Conservation (phyloP, 345 rosid species). For the Tarenaya hassleriana region DNA sequence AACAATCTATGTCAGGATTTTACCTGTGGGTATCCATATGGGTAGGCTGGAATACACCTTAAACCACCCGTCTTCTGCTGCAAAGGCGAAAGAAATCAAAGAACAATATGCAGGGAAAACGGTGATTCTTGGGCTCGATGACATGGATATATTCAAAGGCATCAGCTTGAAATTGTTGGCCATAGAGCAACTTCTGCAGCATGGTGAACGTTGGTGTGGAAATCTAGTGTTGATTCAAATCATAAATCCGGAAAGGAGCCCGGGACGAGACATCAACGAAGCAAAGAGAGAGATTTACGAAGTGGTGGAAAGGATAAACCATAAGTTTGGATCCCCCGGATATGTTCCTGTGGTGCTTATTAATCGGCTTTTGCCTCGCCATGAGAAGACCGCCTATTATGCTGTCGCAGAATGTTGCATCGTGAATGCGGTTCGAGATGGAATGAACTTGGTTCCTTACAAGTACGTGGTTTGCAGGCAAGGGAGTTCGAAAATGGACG, state of each 20-base stretch:
- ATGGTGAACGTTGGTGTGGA: conserved; percentile 47
- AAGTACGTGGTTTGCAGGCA: conserved; percentile 73
- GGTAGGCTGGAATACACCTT: conserved; percentile 65
- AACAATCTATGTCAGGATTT: conserved; percentile 60
- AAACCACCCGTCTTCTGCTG: conserved; percentile 53
- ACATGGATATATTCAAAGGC: conserved; percentile 84
- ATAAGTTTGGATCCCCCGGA: conserved; percentile 43
- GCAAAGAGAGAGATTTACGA: conserved; percentile 60
- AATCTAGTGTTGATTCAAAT: conserved; percentile 70
- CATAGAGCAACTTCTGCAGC: conserved; percentile 61
- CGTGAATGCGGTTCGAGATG: conserved; percentile 81
- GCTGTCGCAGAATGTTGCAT: conserved; percentile 73
- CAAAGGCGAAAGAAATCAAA: conserved; percentile 52
- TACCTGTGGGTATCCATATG: conserved; percentile 72
- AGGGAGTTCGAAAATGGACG: conserved; percentile 56
- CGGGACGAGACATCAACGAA: conserved; percentile 68
- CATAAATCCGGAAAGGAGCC: conserved; percentile 69
- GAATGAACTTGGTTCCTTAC: conserved; percentile 80
- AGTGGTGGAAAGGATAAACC: conserved; percentile 56
- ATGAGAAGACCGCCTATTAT: conserved; percentile 77
- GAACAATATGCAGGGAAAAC: conserved; percentile 53
- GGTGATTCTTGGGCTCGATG: conserved; percentile 68
- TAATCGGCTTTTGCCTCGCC: conserved; percentile 63
- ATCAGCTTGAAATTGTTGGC: conserved; percentile 69
- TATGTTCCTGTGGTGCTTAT: conserved; percentile 66